Evolutionary conservation across 2,329 filamentous ascomycete genomes (phyloP), one percentile per base, ranked within the genome.

Genomic region (Monilinia polystroma): DNA sequence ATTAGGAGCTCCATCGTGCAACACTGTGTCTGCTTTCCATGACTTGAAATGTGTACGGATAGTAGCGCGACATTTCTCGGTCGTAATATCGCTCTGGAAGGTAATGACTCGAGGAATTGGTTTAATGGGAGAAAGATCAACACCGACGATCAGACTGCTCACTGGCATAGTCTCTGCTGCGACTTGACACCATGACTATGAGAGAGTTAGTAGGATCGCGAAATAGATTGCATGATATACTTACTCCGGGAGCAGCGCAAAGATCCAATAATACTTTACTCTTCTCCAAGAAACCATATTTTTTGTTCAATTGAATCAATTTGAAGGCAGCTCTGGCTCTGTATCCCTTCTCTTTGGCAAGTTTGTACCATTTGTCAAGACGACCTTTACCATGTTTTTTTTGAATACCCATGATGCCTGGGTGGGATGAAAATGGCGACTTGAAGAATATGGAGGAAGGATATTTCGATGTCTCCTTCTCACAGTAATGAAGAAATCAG

Each of bases 351-450:
- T 99, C 95, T 80, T 99, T 99, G 69, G 95, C 95, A 75, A 98
- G 88, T 78, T 93, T 94, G 81, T 98, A 99, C 92, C 93, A 98
- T 81, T 98, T 97, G 81, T 99, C 95, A 76, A 97, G 85, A 86
- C 94, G 93, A 80, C 94, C 94, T 83, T 98, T 98, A 81, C 93
- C 94, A 82, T 97, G 91, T 85, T 98, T 98, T 85, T 98, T 97
- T 77, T 98, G 92, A 76, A 98, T 94, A 76, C 92, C 93, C 95
- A 98, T 98, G 67, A 72, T 71, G 62, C 64, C 69, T 59, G 56
- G 63, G 57, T 53, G 43, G 43, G 52, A 63, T 23, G 58, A 49
- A 38, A 47, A 62, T 62, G 45, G 20, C 5, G 32, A 32, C 35
- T 64, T 53, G 18, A 20, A 20, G 20, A 60, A 52, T 47, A 54